Evolutionary conservation across 2,329 filamentous ascomycete species (phyloP).

Genomic region (Aschersonia sp.): DNA sequence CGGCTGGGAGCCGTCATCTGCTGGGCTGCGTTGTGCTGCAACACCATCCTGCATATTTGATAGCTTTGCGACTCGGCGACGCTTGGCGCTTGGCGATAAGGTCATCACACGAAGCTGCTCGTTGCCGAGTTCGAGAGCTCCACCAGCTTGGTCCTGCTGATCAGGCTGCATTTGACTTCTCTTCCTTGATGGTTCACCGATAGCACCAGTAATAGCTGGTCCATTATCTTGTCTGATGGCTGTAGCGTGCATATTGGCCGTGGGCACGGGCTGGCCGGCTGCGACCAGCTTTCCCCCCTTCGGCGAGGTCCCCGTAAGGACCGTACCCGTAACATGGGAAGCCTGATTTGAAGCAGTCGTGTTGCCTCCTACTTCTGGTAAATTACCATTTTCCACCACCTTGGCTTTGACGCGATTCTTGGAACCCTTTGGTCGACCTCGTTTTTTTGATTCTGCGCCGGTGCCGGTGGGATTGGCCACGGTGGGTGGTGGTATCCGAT

Average conservation of each 20-base stretch:
- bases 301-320: background rate
- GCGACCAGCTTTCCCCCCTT: background rate
- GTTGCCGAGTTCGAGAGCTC: no score
- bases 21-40: background rate
- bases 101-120: no score
- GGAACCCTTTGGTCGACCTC: conserved; percentile 30
- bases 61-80: background rate
- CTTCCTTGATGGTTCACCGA: background rate
- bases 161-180: background rate
- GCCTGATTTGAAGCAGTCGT: background rate
- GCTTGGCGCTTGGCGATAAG: background rate
- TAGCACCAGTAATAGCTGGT: background rate
- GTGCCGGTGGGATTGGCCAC: conserved; percentile 8
- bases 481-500: background rate
- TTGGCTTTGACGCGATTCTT: conserved; percentile 24
- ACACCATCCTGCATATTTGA: background rate
- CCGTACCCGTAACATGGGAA: background rate
- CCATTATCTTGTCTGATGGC: background rate
- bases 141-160: background rate
- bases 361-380: background rate
- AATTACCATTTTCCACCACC: background rate
- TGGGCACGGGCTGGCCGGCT: no score
- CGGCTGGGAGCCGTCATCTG: background rate
- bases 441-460: conserved; percentile 13
- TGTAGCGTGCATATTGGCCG: background rate